Conservation (phyloP, 257 asterid genomes). For the Jasminum sambac region DNA sequence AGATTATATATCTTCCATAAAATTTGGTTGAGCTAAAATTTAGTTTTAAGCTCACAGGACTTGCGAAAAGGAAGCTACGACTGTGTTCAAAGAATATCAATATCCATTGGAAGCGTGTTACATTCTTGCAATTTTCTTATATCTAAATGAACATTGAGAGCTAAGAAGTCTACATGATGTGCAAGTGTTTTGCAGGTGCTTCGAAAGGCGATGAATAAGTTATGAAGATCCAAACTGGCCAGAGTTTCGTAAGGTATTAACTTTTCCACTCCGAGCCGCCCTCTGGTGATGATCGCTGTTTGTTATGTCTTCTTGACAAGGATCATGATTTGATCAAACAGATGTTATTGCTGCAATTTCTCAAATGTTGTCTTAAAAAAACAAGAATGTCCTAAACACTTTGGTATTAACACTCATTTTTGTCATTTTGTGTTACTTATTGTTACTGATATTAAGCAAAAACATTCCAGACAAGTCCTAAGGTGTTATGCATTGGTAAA, state of each 20-base stretch:
- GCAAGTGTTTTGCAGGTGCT: background rate
- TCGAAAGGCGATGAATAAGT: background rate
- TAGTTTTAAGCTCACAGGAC: background rate
- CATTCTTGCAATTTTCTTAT: too few relatives aligned
- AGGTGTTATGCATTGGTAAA: too few relatives aligned
- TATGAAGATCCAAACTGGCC: background rate
- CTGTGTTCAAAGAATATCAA: background rate
- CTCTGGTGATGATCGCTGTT: constrained; percentile 22
- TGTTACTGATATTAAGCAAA: too few relatives aligned
- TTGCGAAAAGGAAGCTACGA: background rate
- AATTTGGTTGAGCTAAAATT: background rate
- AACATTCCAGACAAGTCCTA: too few relatives aligned
- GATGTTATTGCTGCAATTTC: too few relatives aligned
- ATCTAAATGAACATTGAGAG: background rate
- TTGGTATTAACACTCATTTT: too few relatives aligned
- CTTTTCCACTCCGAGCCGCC: background rate
- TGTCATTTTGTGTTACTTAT: too few relatives aligned
- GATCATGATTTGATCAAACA: too few relatives aligned
- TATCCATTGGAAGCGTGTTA: background rate
- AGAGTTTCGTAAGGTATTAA: constrained; percentile 34
- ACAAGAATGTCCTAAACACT: too few relatives aligned
- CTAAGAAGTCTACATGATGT: background rate
- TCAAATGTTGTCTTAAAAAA: too few relatives aligned
- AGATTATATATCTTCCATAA: background rate
- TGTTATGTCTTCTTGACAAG: too few relatives aligned